Evolutionary conservation across 192 early-diverging fungal species (phyloP), one percentile per base, ranked within the genome.

Genomic region (Tieghemiomyces parasiticus): DNA sequence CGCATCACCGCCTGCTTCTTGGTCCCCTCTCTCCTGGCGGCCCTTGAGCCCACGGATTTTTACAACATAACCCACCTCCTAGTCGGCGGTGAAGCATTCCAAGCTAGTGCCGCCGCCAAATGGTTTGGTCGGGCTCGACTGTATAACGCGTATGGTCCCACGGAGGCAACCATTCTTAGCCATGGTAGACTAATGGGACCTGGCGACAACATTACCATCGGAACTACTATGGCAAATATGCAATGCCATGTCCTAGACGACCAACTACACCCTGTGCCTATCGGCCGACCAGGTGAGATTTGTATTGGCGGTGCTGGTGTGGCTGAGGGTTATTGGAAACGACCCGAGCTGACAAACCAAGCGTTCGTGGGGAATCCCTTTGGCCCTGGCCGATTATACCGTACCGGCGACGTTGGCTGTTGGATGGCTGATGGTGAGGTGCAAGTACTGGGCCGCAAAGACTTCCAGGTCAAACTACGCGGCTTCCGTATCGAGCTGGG

Each of bases 341-440:
- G 56, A 6, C 64, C 64, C 29, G 68, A 69, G 4, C 38, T 73
- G 26, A 70, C 59, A 10, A 45, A 49, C 0, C 49, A 70, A 58
- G 35, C 35, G 24, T 73, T 73, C 25, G 34, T 73, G 34, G 60
- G 48, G 14, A 65, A 73, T 56, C 68, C 68, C 12, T 73, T 73
- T 35, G 35, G 25, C 22, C 22, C 13, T 4, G 60, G 26, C 20
- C 30, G 65, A 6, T 63, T 71, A 59, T 71, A 67, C 58, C 65
- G 44, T 35, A 58, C 69, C 20, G 69, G 69, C 19, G 69, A 71
- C 29, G 45, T 71, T 4, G 65, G 30, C 0, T 29, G 45, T 16
- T 64, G 61, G 33, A 60, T 66, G n/a, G n/a, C n/a, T n/a, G n/a
- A n/a, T n/a, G n/a, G n/a, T n/a, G n/a, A n/a, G n/a, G n/a, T n/a